A percentile compares a stretch with the other conserved stretches of the same genome.
Evolutionary conservation across 352 stramenopile species (phyloP).

Genomic region (Pythium aristosporum): DNA sequence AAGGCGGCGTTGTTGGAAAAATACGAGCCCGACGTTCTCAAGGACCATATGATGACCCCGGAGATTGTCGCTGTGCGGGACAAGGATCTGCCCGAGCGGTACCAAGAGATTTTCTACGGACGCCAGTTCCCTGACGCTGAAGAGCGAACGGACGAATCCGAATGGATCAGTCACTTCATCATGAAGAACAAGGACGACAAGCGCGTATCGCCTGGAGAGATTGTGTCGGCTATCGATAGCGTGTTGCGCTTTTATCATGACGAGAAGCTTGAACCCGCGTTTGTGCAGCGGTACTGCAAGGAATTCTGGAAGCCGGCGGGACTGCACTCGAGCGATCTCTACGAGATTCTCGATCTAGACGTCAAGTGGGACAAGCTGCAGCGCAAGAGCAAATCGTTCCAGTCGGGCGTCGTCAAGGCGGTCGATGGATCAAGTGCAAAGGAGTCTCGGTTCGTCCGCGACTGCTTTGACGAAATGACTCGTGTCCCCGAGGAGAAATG

Average conservation of each 20-base stretch:
- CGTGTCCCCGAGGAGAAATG: slow-evolving; percentile 74
- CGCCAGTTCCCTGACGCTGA: slow-evolving; percentile 82
- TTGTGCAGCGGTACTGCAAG: slow-evolving; percentile 90
- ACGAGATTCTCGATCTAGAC: slow-evolving; percentile 86
- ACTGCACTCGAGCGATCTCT: slow-evolving; percentile 75
- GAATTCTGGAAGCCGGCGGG: slow-evolving; percentile 90
- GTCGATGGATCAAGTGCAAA: slow-evolving; percentile 69
- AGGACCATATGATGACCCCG: slow-evolving; percentile 89
- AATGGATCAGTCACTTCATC: slow-evolving; percentile 89
- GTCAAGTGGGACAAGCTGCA: slow-evolving; percentile 89
- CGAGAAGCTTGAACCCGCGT: slow-evolving; percentile 85
- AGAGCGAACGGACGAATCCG: slow-evolving; percentile 81
- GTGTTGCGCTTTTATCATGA: slow-evolving; percentile 89
- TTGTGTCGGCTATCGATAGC: slow-evolving; percentile 87
- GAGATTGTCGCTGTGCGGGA: slow-evolving; percentile 80
- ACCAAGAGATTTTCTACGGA: slow-evolving; percentile 69
- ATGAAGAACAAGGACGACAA: slow-evolving; percentile 72
- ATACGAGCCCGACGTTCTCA: slow-evolving; percentile 84
- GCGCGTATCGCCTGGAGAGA: slow-evolving; percentile 59
- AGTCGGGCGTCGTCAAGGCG: slow-evolving; percentile 60
- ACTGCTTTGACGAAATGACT: slow-evolving; percentile 81
- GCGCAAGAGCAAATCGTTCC: slow-evolving; percentile 75
- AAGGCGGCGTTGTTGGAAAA: slow-evolving; percentile 86
- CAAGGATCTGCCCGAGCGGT: slow-evolving; percentile 77
- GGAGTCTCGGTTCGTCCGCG: slow-evolving; percentile 77